Conservation (phyloP, 1,139 yeast species). For the Pichia inconspicua region DNA sequence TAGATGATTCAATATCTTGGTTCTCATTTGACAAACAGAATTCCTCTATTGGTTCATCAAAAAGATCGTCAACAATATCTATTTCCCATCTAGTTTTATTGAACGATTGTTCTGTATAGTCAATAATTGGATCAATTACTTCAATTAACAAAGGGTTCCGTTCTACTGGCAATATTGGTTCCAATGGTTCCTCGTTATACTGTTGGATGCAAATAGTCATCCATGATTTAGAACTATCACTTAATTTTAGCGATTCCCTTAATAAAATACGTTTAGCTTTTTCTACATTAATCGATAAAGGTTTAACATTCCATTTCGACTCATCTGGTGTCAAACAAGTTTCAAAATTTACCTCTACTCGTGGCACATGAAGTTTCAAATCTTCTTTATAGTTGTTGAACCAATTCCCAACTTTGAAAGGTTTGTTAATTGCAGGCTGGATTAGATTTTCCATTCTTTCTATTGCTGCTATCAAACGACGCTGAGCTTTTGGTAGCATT, state of each 20-base stretch:
- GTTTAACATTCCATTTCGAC: background rate
- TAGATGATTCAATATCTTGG: background rate
- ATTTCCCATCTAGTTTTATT: background rate
- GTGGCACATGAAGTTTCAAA: background rate
- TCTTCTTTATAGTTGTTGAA: too few relatives aligned
- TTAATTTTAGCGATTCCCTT: background rate
- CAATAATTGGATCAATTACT: background rate
- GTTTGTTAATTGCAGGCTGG: background rate
- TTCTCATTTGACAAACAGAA: background rate
- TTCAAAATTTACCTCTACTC: background rate
- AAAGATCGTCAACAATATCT: background rate
- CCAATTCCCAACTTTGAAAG: background rate
- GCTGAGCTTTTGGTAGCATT: slow-evolving; percentile 8
- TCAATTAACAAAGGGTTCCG: background rate
- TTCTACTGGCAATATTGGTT: background rate
- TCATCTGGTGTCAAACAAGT: background rate
- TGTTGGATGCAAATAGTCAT: background rate
- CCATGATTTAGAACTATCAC: background rate
- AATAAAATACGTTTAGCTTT: background rate
- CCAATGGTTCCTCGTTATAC: background rate
- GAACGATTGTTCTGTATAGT: background rate
- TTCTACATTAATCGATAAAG: too few relatives aligned
- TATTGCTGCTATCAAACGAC: background rate
- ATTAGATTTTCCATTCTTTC: background rate
- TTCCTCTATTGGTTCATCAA: background rate